phyloP scores from a whole-genome alignment of 164 flowering plant species.

The Houttuynia cordata region DNA sequence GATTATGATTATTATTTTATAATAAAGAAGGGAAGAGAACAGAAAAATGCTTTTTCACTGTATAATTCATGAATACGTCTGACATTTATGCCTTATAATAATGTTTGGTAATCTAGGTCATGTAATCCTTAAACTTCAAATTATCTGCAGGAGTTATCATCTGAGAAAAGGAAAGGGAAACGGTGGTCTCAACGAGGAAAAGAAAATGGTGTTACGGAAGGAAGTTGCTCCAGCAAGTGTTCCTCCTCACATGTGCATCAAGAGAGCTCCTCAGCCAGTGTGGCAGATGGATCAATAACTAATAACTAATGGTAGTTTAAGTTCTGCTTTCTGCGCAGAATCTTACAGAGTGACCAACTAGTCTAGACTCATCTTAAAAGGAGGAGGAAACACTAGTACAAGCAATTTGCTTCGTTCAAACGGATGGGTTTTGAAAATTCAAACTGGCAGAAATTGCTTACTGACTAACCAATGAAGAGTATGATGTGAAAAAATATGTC shows the following conservation, averaged over 20 bases:
- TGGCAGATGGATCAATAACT: conserved; percentile 31
- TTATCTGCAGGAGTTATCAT: conserved; percentile 30
- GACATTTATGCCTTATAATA: not conserved
- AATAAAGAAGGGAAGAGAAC: too few species aligned
- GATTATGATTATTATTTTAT: too few species aligned
- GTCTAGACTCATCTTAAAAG: not conserved
- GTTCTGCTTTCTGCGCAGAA: not conserved
- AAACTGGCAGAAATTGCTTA: too few species aligned
- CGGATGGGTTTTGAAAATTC: too few species aligned
- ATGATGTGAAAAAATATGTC: too few species aligned
- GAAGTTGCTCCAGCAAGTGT: conserved; percentile 47
- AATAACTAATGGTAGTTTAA: conserved; percentile 4
- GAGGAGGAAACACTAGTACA: not conserved
- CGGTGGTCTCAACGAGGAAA: conserved; percentile 22
- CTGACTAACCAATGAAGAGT: too few species aligned
- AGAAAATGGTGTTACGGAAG: conserved; percentile 22
- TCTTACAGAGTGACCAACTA: not conserved
- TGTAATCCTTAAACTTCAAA: not conserved
- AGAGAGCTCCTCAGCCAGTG: conserved; percentile 54
- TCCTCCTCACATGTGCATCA: conserved; percentile 49
- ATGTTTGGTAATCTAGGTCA: not conserved
- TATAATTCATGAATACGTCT: not conserved
- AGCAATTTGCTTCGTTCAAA: not conserved
- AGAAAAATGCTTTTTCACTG: too few species aligned
- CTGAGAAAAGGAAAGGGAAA: conserved; percentile 35